Conservation (phyloP, 257 asterid genomes). For the Coffea eugenioides region DNA sequence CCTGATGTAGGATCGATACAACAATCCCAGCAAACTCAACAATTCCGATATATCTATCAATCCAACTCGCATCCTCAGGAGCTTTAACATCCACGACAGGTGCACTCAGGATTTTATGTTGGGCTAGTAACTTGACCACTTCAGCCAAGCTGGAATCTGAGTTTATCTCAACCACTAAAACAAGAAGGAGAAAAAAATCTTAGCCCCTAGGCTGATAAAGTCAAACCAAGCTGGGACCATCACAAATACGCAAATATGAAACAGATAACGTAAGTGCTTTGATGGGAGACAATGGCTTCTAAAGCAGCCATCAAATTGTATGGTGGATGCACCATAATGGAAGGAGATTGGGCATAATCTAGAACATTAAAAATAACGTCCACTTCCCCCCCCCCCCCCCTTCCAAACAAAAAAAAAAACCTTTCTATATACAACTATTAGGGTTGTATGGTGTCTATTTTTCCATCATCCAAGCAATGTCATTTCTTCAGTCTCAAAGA, state of each 20-base stretch:
- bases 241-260: not conserved
- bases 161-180: slow-evolving; percentile 75
- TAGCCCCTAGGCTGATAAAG: not conserved
- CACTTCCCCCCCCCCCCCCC: no score
- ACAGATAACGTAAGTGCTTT: not conserved
- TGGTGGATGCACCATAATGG: not conserved
- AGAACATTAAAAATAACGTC: no score
- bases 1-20: slow-evolving; percentile 97
- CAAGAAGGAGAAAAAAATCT: not conserved
- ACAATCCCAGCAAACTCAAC: slow-evolving; percentile 98
- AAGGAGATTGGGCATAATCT: not conserved
- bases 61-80: slow-evolving; percentile 93
- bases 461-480: not conserved
- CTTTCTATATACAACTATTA: no score
- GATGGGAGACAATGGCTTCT: not conserved
- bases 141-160: slow-evolving; percentile 85
- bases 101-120: slow-evolving; percentile 72
- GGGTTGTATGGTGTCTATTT: not conserved
- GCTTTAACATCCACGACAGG: slow-evolving; percentile 90
- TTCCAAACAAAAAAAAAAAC: no score
- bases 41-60: slow-evolving; percentile 87
- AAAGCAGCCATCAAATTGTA: not conserved
- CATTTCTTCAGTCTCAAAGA: no score
- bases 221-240: not conserved
- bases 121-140: slow-evolving; percentile 77